These are phyloP conservation scores for Mycena filopes DNA, from an alignment of 768 basidiomycete species.

Conservation along the genomic window DNA sequence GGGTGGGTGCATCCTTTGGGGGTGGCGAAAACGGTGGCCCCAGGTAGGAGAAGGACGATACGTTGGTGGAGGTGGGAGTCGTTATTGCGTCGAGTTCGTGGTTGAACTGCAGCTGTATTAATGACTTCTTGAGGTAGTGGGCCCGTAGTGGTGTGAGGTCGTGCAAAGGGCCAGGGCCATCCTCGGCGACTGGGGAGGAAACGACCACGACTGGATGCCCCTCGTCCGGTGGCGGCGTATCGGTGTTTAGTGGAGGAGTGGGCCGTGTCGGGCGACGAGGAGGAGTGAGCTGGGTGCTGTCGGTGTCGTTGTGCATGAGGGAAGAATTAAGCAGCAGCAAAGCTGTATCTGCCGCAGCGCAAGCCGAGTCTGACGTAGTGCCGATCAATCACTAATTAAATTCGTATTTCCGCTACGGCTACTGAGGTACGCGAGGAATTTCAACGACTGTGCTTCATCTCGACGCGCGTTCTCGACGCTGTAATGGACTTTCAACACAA, in stretches of 20 bases:
- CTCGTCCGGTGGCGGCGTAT: neutral
- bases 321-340: no score
- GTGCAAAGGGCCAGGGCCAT: slow-evolving; percentile 9
- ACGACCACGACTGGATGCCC: neutral
- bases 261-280: slow-evolving; percentile 8
- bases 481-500: slow-evolving; percentile 18
- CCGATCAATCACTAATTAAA: no score
- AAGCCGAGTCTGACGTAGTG: no score
- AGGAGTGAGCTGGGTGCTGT: neutral
- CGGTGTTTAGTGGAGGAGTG: neutral
- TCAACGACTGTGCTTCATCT: slow-evolving; percentile 8
- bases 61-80: slow-evolving; percentile 54
- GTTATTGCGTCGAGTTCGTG: slow-evolving; percentile 81
- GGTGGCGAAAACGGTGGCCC: slow-evolving; percentile 88
- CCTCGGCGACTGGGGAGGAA: slow-evolving; percentile 29
- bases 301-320: slow-evolving; percentile 14
- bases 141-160: slow-evolving; percentile 88
- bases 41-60: slow-evolving; percentile 84
- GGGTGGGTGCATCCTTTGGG: slow-evolving; percentile 62
- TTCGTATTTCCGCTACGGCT: no score
- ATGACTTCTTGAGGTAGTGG: slow-evolving; percentile 97
- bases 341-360: no score
- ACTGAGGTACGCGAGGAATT: neutral
- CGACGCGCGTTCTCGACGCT: slow-evolving; percentile 20
- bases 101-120: slow-evolving; percentile 86